These are phyloP conservation scores for Russula abietina DNA, from an alignment of 768 basidiomycete species.

Conservation along the genomic window DNA sequence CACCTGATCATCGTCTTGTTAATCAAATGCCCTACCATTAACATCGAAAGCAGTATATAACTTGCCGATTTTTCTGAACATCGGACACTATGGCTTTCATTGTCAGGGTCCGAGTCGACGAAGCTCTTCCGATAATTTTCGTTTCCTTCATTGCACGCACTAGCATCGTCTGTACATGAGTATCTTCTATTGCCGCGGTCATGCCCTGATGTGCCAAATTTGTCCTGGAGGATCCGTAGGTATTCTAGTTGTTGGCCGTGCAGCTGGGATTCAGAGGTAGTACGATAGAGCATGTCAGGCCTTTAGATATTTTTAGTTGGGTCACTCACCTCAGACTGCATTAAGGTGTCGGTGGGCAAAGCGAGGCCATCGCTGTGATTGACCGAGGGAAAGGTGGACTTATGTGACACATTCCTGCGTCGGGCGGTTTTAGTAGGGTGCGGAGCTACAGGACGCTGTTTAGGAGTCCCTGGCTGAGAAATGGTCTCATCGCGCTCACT, in stretches of 20 bases:
- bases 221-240: neutral
- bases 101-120: neutral
- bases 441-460: neutral
- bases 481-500: neutral
- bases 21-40: neutral
- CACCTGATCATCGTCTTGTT: neutral
- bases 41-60: neutral
- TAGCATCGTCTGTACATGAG: neutral
- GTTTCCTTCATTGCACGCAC: neutral
- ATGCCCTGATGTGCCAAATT: neutral
- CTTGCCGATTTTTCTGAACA: neutral
- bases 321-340: neutral
- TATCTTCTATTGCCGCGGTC: neutral
- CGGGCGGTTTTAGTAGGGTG: neutral
- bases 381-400: neutral
- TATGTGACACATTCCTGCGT: neutral
- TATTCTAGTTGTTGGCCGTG: neutral
- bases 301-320: neutral
- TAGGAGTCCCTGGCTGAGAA: neutral
- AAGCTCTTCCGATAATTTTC: neutral
- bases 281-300: neutral
- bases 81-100: neutral
- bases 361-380: neutral
- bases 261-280: neutral
- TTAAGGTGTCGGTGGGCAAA: neutral